Evolutionary conservation across 2,329 filamentous ascomycete genomes (phyloP).

Genomic region (Fusarium concolor): DNA sequence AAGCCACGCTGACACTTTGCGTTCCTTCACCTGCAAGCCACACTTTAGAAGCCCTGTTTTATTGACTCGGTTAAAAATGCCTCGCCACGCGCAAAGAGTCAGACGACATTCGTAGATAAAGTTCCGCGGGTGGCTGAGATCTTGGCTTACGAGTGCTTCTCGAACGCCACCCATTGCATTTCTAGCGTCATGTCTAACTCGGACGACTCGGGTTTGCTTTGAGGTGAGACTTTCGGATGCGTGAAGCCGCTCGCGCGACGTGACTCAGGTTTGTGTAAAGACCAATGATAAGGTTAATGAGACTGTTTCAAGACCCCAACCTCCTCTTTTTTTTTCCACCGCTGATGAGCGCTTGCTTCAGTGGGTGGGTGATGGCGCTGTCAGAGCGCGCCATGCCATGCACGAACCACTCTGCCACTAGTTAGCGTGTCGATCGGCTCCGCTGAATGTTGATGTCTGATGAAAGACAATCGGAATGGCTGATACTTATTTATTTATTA

Average conservation of each 20-base stretch:
- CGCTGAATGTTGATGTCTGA: no score
- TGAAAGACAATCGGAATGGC: no score
- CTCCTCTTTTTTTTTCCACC: neutral
- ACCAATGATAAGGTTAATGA: slow-evolving; percentile 1
- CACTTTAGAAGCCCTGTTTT: neutral
- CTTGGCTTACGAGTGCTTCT: neutral
- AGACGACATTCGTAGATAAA: neutral
- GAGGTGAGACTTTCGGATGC: neutral
- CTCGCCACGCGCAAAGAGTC: neutral
- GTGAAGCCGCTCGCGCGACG: neutral
- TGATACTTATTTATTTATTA: no score
- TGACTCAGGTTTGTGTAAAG: neutral
- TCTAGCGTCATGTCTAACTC: neutral
- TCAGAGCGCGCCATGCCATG: no score
- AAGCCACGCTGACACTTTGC: neutral
- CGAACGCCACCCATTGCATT: neutral
- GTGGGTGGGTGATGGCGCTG: no score
- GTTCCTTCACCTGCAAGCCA: slow-evolving; percentile 1
- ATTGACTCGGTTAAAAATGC: neutral
- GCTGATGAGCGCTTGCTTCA: no score
- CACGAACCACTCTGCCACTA: no score
- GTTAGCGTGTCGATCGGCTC: no score
- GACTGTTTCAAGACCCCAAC: neutral
- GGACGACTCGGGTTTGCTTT: neutral
- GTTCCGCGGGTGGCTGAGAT: neutral